These are phyloP conservation scores for Diplodia scrobiculata DNA, from an alignment of 2,329 filamentous ascomycete species.

Conservation along the genomic window DNA sequence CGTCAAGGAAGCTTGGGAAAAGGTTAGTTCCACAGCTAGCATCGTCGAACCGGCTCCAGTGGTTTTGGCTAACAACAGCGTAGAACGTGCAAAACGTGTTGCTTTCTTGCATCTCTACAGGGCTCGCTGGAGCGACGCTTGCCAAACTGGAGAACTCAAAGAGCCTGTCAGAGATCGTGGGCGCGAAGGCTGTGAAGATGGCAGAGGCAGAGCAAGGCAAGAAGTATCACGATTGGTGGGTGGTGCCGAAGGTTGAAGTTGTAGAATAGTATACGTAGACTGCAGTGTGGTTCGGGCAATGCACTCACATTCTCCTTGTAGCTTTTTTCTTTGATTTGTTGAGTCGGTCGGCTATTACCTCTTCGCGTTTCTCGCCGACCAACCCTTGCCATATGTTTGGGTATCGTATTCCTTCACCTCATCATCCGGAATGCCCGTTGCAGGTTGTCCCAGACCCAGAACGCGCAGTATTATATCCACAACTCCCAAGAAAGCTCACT, in stretches of 20 bases:
- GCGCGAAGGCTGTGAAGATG: constrained; percentile 13
- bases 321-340: background rate
- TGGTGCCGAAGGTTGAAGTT: constrained; percentile 47
- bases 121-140: constrained; percentile 38
- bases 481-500: background rate
- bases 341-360: background rate
- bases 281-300: background rate
- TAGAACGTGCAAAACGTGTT: constrained; percentile 27
- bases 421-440: background rate
- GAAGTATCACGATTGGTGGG: constrained; percentile 52
- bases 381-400: background rate
- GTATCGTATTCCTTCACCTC: background rate
- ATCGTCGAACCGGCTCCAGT: background rate
- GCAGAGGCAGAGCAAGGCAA: constrained; percentile 39
- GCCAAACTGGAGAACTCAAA: constrained; percentile 31
- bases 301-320: background rate
- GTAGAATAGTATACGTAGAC: constrained; percentile 29
- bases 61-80: background rate
- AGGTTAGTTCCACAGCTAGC: constrained; percentile 32
- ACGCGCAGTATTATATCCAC: background rate
- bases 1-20: constrained; percentile 45
- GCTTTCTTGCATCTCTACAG: constrained; percentile 38
- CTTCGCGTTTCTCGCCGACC: background rate
- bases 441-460: background rate
- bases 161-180: constrained; percentile 18